Evolutionary conservation across 2,329 filamentous ascomycete species (phyloP).

Genomic region (Monilinia laxa): DNA sequence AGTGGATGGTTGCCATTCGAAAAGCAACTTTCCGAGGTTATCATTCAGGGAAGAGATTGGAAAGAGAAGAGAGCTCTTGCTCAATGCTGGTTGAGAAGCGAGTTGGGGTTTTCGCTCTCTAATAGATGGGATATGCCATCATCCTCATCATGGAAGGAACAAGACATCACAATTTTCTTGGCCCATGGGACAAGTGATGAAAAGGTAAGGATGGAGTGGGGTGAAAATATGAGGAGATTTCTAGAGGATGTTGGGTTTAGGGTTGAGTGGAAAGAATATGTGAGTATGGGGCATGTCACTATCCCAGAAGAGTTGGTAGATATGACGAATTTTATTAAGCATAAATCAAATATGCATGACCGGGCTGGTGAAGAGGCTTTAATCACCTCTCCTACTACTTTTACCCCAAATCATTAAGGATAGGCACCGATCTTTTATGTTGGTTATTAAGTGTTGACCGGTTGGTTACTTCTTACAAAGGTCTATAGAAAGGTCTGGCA

Average conservation of each 20-base stretch:
- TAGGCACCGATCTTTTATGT: no score
- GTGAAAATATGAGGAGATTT: slow-evolving; percentile 24
- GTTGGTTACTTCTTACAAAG: not conserved
- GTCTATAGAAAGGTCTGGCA: not conserved
- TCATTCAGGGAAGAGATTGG: not conserved
- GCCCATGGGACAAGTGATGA: slow-evolving; percentile 32
- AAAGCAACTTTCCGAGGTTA: slow-evolving; percentile 23
- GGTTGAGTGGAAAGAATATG: slow-evolving; percentile 13
- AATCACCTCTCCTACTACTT: not conserved
- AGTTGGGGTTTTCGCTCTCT: not conserved
- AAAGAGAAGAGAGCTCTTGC: slow-evolving; percentile 8
- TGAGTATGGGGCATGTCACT: slow-evolving; percentile 1
- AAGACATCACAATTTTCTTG: slow-evolving; percentile 20
- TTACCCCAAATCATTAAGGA: no score
- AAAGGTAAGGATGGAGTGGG: slow-evolving; percentile 34
- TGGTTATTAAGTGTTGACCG: not conserved
- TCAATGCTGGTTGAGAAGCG: not conserved
- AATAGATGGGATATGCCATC: not conserved
- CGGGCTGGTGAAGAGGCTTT: not conserved
- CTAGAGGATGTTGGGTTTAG: not conserved
- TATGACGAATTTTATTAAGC: not conserved
- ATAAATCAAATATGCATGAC: not conserved
- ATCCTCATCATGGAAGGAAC: not conserved
- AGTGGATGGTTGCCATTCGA: slow-evolving; percentile 37
- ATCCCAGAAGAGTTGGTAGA: not conserved